Evolutionary conservation across 2,329 filamentous ascomycete genomes (phyloP), one percentile per base, ranked within the genome.

Genomic region (Elsinoe fawcettii): DNA sequence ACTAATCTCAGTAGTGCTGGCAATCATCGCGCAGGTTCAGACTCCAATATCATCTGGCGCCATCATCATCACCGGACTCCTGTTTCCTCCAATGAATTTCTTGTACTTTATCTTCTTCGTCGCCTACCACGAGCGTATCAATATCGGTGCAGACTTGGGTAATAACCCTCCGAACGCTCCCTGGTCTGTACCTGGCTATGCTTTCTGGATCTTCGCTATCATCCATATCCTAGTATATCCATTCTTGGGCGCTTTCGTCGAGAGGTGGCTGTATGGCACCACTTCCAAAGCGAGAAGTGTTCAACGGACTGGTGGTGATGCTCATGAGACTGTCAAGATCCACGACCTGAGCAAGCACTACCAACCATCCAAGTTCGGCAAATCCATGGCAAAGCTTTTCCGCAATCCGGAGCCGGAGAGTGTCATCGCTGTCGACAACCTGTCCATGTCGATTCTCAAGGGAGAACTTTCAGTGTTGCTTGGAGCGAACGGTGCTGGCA

Each of bases 81-180:
- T 96, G 0, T 96, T 96, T 67, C 82, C 89, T 0, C 88, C 91
- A 0, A 95, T 91, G 76, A 91, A 90, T 64, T 96, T 90, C 66
- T 86, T 92, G 12, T 90, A 85, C 68, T 93, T 92, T 67, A 84
- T 87, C n/a, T 84, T 87, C 16, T 83, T 87, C 16, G 80, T 85
- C 61, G 88, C 90, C 11, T 83, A 87, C 41, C 96, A 83, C 68
- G 88, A 96, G 71, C 76, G 78, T 60, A 67, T 84, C 57, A 75
- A 81, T 16, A 65, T 75, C 39, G 74, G 81, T 0, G 80, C 85
- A 0, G 81, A 88, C 60, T 73, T 96, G 2, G 66, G 80, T 3
- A 69, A 82, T 39, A 74, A 74, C 1, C 82, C 87, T 0, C 88
- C 89, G 5, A 65, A 65, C 22, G 61, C 60, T 46, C 65, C 67